Percentiles rank a stretch among this genome's conserved stretches.
These are phyloP conservation scores for Ambispora gerdemannii DNA, from an alignment of 192 early-diverging fungal genomes.

Conservation along the genomic window DNA sequence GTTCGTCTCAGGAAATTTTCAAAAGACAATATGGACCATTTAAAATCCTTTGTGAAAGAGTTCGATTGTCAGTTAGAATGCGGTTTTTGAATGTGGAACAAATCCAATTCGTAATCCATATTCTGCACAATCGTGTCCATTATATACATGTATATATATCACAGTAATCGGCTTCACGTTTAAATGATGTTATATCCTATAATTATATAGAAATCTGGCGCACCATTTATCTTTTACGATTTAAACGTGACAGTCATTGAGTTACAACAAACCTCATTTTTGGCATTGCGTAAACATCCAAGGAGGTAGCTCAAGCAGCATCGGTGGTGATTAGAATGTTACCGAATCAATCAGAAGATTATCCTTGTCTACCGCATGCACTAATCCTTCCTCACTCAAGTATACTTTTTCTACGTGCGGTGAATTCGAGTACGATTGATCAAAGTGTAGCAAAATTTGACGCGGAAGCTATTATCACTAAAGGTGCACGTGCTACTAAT, in stretches of 20 bases:
- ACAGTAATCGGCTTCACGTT: too few species aligned
- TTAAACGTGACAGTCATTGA: conserved; percentile 52
- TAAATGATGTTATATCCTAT: too few species aligned
- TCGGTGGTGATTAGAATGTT: conserved; percentile 88
- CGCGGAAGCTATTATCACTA: conserved; percentile 54
- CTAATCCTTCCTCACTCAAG: conserved; percentile 73
- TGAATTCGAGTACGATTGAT: conserved; percentile 86
- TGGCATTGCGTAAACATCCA: conserved; percentile 56
- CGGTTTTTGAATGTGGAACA: too few species aligned
- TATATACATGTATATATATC: too few species aligned
- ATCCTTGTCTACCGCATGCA: conserved; percentile 63
- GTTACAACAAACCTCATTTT: conserved; percentile 45
- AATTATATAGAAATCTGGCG: conserved; percentile 52
- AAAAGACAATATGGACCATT: too few species aligned
- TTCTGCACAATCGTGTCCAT: too few species aligned
- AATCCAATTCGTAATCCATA: too few species aligned
- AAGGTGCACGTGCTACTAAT: conserved; percentile 71
- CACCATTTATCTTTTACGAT: conserved; percentile 73
- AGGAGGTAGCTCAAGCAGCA: conserved; percentile 67
- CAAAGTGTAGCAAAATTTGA: conserved; percentile 72
- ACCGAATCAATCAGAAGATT: conserved; percentile 72
- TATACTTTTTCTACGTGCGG: conserved; percentile 56
- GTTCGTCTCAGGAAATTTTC: too few species aligned
- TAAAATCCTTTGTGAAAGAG: too few species aligned
- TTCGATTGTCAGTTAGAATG: too few species aligned